These are phyloP conservation scores for Helotiales sp. DNA, from an alignment of 2,329 filamentous ascomycete species.

Conservation along the genomic window DNA sequence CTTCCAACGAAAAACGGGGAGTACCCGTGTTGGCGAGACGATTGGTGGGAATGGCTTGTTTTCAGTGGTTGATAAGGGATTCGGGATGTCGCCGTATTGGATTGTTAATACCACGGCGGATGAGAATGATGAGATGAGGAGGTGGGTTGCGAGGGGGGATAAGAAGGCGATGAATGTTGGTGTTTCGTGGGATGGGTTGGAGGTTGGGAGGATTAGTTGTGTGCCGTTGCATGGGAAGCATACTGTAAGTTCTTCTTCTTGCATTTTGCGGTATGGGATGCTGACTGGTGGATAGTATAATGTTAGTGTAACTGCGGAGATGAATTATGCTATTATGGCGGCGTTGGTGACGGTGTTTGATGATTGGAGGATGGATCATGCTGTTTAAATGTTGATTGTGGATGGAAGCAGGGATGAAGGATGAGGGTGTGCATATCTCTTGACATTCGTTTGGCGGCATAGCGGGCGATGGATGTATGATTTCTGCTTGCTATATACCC, in stretches of 20 bases:
- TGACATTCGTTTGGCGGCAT: too few relatives aligned
- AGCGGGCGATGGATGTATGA: too few relatives aligned
- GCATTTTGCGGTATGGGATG: background rate
- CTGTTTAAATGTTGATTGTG: slow-evolving; percentile 7
- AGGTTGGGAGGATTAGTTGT: slow-evolving; percentile 16
- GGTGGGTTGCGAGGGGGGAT: slow-evolving; percentile 19
- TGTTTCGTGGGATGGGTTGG: slow-evolving; percentile 16
- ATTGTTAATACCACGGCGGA: slow-evolving; percentile 4
- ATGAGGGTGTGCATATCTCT: too few relatives aligned
- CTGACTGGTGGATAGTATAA: slow-evolving; percentile 15
- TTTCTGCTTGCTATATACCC: too few relatives aligned
- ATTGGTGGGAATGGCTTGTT: slow-evolving; percentile 10
- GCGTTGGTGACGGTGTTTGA: slow-evolving; percentile 20
- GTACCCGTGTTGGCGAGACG: slow-evolving; percentile 14
- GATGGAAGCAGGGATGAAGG: too few relatives aligned
- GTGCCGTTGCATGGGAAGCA: slow-evolving; percentile 13
- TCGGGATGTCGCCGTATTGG: slow-evolving; percentile 18
- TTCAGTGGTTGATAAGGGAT: slow-evolving; percentile 11
- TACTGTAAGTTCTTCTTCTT: slow-evolving; percentile 8
- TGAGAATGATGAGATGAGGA: background rate
- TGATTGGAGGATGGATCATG: slow-evolving; percentile 23
- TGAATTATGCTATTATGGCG: slow-evolving; percentile 20
- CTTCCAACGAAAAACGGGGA: slow-evolving; percentile 18
- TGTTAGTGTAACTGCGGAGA: slow-evolving; percentile 12
- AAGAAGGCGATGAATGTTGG: slow-evolving; percentile 6